These are phyloP conservation scores for Suillus bovinus DNA, from an alignment of 768 basidiomycete genomes.

Conservation along the genomic window DNA sequence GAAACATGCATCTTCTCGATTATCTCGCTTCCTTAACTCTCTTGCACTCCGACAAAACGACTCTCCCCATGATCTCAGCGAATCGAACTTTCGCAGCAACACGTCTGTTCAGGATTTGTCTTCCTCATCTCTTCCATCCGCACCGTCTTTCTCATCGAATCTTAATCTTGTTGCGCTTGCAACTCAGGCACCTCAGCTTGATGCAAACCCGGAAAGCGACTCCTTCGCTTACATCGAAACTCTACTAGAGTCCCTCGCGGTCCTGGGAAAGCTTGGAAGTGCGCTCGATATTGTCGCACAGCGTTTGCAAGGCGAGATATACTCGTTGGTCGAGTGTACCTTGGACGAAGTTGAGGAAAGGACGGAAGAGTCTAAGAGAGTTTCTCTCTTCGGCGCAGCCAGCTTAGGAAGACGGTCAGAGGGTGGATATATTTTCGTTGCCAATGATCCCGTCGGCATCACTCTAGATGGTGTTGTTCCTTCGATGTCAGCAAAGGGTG, in stretches of 20 bases:
- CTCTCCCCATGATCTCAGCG: conserved; percentile 65
- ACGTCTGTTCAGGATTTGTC: conserved; percentile 22
- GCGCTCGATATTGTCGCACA: conserved; percentile 84
- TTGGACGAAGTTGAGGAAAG: conserved; percentile 92
- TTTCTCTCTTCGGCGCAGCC: conserved; percentile 38
- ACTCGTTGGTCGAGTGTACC: conserved; percentile 80
- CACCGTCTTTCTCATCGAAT: conserved; percentile 20
- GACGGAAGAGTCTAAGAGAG: conserved; percentile 71
- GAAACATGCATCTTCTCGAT: conserved; percentile 44
- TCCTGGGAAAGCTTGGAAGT: conserved; percentile 83
- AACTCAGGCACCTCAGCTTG: conserved; percentile 24
- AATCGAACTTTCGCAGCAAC: conserved; percentile 32
- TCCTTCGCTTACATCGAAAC: conserved; percentile 94
- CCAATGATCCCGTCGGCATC: conserved; percentile 24
- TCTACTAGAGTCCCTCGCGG: conserved; percentile 88
- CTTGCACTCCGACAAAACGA: conserved; percentile 77
- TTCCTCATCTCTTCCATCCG: conserved; percentile 20
- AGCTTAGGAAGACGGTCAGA: conserved; percentile 45
- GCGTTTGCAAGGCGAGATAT: conserved; percentile 82
- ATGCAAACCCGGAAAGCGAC: conserved; percentile 82
- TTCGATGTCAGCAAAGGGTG: conserved; percentile 22
- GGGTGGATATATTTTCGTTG: conserved; percentile 51
- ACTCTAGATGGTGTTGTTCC: conserved; percentile 24
- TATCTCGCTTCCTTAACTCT: conserved; percentile 63
- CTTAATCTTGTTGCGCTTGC: conserved; percentile 24